Evolutionary conservation across 139 green algal species (phyloP), one percentile per base, ranked within the genome.

Genomic region (Volvox africanus): DNA sequence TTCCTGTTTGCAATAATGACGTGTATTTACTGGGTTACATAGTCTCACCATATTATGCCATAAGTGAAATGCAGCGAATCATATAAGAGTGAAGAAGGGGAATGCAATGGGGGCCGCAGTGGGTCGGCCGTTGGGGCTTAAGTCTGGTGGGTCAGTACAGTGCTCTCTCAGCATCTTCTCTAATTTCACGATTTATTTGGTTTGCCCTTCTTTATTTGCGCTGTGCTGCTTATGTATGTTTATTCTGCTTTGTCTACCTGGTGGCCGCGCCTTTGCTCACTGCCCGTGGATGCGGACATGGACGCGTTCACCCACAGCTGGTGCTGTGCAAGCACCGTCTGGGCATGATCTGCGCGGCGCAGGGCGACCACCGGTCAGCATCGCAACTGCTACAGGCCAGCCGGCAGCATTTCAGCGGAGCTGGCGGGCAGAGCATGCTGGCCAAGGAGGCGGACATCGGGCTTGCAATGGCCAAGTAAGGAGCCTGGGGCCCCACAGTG

Each of bases 341-440:
- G 88, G 94, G 94, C 80, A 96, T 96, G 94, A 92, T 96, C 21
- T 94, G 87, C 65, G 94, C 94, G 33, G 94, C 92, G 24, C 82
- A 88, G 11, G 88, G 91, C 28, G 94, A 96, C 92, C 91, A 94
- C 91, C 85, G 86, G 21, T 76, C 93, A 26, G 94, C 92, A 0
- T 50, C 28, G 73, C 76, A 94, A 87, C 94, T 96, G 91, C 92
- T 96, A 69, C 32, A 28, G 9, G 82, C 65, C 30, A 94, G 75
- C 30, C 67, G 21, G n/a, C 71, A 92, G 61, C 89, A 92, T 76
- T 96, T 94, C 78, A 79, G 78, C 61, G n/a, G 36, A 36, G 61
- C 61, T 24, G 84, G 62, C 1, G 75, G 33, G 0, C 75, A 83
- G 65, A 35, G 13, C 82, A 79, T 88, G 85, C 92, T 96, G 80